phyloP scores from a whole-genome alignment of 306 rosid genomes.

The Inga leiocalycina region DNA sequence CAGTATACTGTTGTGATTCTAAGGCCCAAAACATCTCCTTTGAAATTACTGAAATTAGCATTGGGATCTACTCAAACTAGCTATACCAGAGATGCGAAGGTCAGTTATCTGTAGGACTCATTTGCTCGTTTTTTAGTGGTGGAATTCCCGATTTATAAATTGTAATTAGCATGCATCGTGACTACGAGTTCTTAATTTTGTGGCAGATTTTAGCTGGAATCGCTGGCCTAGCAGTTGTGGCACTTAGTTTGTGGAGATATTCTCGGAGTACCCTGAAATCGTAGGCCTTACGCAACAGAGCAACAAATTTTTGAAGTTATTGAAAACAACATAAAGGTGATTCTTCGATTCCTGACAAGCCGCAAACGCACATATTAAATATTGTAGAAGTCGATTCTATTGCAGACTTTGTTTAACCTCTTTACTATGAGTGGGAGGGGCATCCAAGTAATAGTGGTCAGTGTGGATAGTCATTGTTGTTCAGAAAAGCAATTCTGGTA shows the following conservation, averaged over 20 bases:
- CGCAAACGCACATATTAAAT: conserved; percentile 30
- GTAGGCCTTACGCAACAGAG: conserved; percentile 37
- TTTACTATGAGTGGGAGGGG: background rate
- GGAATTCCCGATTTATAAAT: conserved; percentile 7
- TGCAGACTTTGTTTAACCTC: conserved; percentile 25
- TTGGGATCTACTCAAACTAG: conserved; percentile 48
- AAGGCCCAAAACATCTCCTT: conserved; percentile 69
- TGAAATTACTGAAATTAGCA: conserved; percentile 59
- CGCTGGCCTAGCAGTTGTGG: conserved; percentile 64
- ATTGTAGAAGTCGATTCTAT: conserved; percentile 24
- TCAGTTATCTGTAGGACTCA: conserved; percentile 34
- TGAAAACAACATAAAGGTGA: conserved; percentile 6
- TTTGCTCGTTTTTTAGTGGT: background rate
- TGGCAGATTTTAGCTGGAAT: conserved; percentile 75
- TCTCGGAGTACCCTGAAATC: conserved; percentile 53
- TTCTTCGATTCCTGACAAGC: conserved; percentile 21
- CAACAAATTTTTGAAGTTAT: conserved; percentile 28
- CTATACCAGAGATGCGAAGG: conserved; percentile 66
- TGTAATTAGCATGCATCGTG: conserved; percentile 1
- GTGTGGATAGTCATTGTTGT: background rate
- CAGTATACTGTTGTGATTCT: conserved; percentile 87
- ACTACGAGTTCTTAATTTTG: conserved; percentile 16
- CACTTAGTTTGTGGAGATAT: conserved; percentile 70
- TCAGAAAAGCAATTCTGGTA: background rate
- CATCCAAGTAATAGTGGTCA: background rate